These are phyloP conservation scores for Microbotryum saponariae DNA, from an alignment of 1,284 basidiomycete genomes.

Conservation along the genomic window DNA sequence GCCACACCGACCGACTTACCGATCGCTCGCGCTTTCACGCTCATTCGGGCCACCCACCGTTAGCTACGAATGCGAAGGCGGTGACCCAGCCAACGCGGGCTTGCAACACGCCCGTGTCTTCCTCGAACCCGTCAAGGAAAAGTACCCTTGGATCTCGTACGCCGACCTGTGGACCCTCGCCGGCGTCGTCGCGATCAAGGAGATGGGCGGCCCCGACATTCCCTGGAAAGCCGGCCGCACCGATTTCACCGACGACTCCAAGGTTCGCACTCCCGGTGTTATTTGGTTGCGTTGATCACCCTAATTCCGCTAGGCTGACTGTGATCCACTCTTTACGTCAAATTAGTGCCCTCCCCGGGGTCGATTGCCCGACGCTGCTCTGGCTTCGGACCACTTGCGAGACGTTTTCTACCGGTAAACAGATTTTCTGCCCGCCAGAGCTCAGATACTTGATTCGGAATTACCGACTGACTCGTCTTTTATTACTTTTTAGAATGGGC, in stretches of 20 bases:
- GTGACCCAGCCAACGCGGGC: slow-evolving; percentile 66
- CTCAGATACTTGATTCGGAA: neutral
- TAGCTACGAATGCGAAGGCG: slow-evolving; percentile 74
- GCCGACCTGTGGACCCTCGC: slow-evolving; percentile 84
- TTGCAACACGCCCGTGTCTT: slow-evolving; percentile 64
- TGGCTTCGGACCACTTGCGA: slow-evolving; percentile 78
- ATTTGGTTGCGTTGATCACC: neutral
- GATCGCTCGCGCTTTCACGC: neutral
- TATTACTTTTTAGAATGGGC: slow-evolving; percentile 35
- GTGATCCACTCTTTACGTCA: too few relatives aligned
- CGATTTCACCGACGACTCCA: slow-evolving; percentile 55
- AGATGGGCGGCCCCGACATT: slow-evolving; percentile 69
- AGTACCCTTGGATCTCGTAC: slow-evolving; percentile 85
- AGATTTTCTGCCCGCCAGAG: slow-evolving; percentile 37
- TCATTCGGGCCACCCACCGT: neutral
- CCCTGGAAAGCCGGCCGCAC: slow-evolving; percentile 82
- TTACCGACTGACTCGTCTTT: slow-evolving; percentile 4
- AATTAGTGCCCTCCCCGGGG: slow-evolving; percentile 63
- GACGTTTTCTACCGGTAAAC: slow-evolving; percentile 69
- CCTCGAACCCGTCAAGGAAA: slow-evolving; percentile 78
- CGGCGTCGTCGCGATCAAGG: slow-evolving; percentile 71
- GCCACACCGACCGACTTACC: neutral
- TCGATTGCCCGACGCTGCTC: slow-evolving; percentile 81
- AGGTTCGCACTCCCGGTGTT: neutral
- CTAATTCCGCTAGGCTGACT: neutral